A percentile compares a stretch with the other conserved stretches of the same genome.
Evolutionary conservation across 176 grass and related monocot species (phyloP).

Genomic region (Rhipidocladum racemiflorum): DNA sequence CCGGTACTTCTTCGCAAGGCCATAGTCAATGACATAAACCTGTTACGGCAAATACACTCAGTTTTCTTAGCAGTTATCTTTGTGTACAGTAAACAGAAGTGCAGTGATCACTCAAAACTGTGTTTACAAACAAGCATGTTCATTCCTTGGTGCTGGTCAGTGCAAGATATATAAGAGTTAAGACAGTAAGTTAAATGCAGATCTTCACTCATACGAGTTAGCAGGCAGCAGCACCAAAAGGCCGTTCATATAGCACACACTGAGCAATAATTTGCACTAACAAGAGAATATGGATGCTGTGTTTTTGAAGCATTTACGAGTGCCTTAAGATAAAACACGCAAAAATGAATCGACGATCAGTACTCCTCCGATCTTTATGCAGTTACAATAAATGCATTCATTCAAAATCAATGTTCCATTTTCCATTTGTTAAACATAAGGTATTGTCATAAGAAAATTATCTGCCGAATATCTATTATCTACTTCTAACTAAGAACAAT

Average conservation of each 20-base stretch:
- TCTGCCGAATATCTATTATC: background rate
- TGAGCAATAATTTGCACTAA: background rate
- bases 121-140: background rate
- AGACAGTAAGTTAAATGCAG: background rate
- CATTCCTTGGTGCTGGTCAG: background rate
- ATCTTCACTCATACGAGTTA: background rate
- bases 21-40: slow-evolving; percentile 72
- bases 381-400: background rate
- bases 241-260: background rate
- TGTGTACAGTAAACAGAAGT: slow-evolving; percentile 11
- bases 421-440: background rate
- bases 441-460: background rate
- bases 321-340: background rate
- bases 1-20: slow-evolving; percentile 64
- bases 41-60: slow-evolving; percentile 17
- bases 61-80: slow-evolving; percentile 14
- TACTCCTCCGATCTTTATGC: background rate
- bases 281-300: background rate
- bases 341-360: background rate
- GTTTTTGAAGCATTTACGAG: background rate
- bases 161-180: background rate
- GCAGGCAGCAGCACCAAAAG: background rate
- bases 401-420: background rate
- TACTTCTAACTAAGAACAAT: background rate
- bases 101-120: background rate